A percentile compares a stretch with the other conserved stretches of the same genome.
Conservation (phyloP, 139 green algal species). For the Gonium pectorale region DNA sequence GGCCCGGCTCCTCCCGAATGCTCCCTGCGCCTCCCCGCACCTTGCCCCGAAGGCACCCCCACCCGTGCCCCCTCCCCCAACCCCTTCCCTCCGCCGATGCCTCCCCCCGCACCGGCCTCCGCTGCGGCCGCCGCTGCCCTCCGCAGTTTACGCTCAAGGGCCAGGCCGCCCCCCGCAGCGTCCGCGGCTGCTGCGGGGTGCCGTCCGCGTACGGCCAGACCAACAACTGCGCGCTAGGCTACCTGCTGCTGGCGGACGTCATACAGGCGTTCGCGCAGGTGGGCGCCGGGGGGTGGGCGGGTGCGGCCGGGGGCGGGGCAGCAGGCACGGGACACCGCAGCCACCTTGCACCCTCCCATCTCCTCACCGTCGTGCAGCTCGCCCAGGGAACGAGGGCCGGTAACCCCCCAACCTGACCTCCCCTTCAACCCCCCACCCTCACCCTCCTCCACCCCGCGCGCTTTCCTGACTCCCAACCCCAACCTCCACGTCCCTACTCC, state of each 20-base stretch:
- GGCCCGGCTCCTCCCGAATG: background rate
- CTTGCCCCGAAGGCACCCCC: too few relatives aligned
- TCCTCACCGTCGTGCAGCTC: too few relatives aligned
- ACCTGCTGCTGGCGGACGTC: slow-evolving; percentile 23
- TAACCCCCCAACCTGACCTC: too few relatives aligned
- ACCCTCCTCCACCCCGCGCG: too few relatives aligned
- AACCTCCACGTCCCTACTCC: too few relatives aligned
- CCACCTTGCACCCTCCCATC: too few relatives aligned
- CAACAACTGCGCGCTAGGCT: slow-evolving; percentile 44
- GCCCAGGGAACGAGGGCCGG: too few relatives aligned
- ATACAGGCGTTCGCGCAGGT: slow-evolving; percentile 19
- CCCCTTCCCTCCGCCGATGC: background rate
- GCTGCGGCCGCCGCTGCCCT: background rate
- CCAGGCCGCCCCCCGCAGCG: background rate
- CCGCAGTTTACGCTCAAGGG: slow-evolving; percentile 11
- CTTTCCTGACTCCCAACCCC: too few relatives aligned
- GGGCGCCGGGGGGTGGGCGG: background rate
- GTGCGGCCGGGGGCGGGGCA: background rate
- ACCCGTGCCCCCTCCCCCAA: background rate
- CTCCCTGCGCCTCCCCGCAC: background rate
- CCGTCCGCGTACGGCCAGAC: slow-evolving; percentile 14
- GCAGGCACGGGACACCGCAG: too few relatives aligned
- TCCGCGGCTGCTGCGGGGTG: slow-evolving; percentile 27
- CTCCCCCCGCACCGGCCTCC: background rate
- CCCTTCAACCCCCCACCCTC: too few relatives aligned